phyloP scores from a whole-genome alignment of 495 filamentous ascomycete genomes.

The Aspergillus wentii region DNA sequence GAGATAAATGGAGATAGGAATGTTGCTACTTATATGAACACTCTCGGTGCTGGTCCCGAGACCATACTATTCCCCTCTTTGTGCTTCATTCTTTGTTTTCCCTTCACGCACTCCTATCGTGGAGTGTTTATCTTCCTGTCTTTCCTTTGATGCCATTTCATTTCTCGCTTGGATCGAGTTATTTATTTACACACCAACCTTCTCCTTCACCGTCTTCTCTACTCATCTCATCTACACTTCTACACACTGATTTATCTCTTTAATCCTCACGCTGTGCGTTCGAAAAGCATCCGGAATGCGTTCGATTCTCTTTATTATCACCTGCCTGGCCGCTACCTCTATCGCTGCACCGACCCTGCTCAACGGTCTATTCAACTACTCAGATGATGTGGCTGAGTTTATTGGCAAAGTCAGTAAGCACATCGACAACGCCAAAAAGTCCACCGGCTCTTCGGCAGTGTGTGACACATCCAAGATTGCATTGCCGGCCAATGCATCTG shows the following conservation, averaged over 20 bases:
- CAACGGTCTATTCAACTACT: constrained; percentile 32
- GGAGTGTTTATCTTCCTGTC: not conserved
- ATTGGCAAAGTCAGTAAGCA: constrained; percentile 35
- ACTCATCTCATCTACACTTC: no score
- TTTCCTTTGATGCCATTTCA: not conserved
- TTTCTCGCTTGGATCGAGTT: no score
- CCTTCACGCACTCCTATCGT: no score
- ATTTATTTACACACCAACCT: no score
- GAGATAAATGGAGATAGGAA: no score
- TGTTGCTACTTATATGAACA: no score
- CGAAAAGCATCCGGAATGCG: constrained; percentile 24
- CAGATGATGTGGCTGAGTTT: constrained; percentile 30
- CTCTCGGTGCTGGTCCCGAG: no score
- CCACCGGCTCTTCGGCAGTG: constrained; percentile 11
- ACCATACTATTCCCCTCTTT: no score
- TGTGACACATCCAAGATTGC: constrained; percentile 36
- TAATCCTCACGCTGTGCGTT: not conserved
- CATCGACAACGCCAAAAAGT: constrained; percentile 21
- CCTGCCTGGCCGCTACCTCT: constrained; percentile 26
- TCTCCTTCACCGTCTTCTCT: no score
- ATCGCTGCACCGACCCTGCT: constrained; percentile 33
- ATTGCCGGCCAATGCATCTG: constrained; percentile 34
- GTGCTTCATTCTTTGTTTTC: no score
- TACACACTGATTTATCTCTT: not conserved
- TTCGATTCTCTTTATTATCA: constrained; percentile 18